These are phyloP conservation scores for Boletus rubropictus DNA, from an alignment of 768 basidiomycete species.

Conservation along the genomic window DNA sequence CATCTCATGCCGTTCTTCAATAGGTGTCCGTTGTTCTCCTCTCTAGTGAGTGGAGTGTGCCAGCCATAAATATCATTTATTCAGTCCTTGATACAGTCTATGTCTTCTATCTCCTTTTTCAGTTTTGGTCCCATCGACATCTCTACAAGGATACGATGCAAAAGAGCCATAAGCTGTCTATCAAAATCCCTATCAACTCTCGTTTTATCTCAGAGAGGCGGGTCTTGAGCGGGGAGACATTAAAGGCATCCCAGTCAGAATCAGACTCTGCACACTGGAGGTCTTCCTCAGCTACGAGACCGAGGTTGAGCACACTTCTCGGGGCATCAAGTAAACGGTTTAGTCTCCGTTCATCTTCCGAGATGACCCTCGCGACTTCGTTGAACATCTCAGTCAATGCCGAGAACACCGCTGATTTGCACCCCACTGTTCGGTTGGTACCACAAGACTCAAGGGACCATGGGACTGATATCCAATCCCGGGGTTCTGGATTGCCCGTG, in stretches of 20 bases:
- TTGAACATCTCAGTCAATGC: background rate
- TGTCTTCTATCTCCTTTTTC: conserved; percentile 45
- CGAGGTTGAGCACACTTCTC: conserved; percentile 9
- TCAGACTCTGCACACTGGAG: conserved; percentile 15
- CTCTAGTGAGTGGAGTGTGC: conserved; percentile 36
- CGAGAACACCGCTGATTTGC: conserved; percentile 8
- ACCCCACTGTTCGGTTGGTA: conserved; percentile 25
- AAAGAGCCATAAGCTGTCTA: conserved; percentile 37
- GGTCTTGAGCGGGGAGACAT: conserved; percentile 22
- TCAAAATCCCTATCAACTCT: conserved; percentile 28
- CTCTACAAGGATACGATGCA: conserved; percentile 46
- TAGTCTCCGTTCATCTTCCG: conserved; percentile 23
- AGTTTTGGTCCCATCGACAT: conserved; percentile 51
- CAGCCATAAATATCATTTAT: background rate
- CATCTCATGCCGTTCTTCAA: conserved; percentile 2
- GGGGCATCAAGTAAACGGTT: conserved; percentile 7
- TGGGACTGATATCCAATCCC: background rate
- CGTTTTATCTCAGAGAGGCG: conserved; percentile 26
- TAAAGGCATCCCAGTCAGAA: conserved; percentile 18
- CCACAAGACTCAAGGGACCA: conserved; percentile 8
- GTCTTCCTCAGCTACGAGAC: conserved; percentile 8
- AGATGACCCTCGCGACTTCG: conserved; percentile 20
- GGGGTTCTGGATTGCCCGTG: conserved; percentile 5
- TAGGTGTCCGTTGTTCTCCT: conserved; percentile 50
- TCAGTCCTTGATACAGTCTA: conserved; percentile 38